phyloP scores from a whole-genome alignment of 2,329 filamentous ascomycete species.

The Trichophyton mentagrophytes region DNA sequence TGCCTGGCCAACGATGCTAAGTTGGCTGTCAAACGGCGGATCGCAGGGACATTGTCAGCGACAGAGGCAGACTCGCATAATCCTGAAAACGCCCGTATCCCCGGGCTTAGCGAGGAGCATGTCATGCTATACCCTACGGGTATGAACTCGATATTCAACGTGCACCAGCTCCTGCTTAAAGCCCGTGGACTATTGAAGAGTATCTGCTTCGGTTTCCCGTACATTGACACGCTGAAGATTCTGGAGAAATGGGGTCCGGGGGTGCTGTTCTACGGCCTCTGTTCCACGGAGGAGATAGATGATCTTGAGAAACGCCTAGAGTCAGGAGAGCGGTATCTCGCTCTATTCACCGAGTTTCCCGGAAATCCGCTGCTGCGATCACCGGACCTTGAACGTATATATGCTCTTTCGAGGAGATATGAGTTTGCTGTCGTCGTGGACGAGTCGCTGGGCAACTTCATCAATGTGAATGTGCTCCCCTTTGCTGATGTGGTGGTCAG shows the following conservation, averaged over 20 bases:
- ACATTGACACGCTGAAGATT: constrained; percentile 92
- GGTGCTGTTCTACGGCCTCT: constrained; percentile 74
- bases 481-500: constrained; percentile 86
- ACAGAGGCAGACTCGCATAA: constrained; percentile 51
- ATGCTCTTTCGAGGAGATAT: constrained; percentile 63
- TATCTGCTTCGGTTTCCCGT: constrained; percentile 92
- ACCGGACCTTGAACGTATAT: constrained; percentile 73
- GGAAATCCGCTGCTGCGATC: constrained; percentile 80
- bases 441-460: constrained; percentile 91
- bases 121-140: constrained; percentile 80
- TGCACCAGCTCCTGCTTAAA: constrained; percentile 60
- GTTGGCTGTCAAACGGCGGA: constrained; percentile 70
- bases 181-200: constrained; percentile 56
- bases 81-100: constrained; percentile 24
- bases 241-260: constrained; percentile 89
- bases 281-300: constrained; percentile 64
- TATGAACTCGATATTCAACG: constrained; percentile 91
- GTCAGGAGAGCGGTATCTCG: constrained; percentile 62
- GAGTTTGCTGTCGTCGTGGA: constrained; percentile 86
- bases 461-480: constrained; percentile 86
- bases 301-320: constrained; percentile 62
- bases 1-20: constrained; percentile 70
- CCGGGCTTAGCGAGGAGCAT: constrained; percentile 65
- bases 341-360: constrained; percentile 88
- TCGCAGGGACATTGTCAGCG: constrained; percentile 67